Conservation (phyloP, 176 grass and related monocot genomes). For the Pontederia crassipes region DNA sequence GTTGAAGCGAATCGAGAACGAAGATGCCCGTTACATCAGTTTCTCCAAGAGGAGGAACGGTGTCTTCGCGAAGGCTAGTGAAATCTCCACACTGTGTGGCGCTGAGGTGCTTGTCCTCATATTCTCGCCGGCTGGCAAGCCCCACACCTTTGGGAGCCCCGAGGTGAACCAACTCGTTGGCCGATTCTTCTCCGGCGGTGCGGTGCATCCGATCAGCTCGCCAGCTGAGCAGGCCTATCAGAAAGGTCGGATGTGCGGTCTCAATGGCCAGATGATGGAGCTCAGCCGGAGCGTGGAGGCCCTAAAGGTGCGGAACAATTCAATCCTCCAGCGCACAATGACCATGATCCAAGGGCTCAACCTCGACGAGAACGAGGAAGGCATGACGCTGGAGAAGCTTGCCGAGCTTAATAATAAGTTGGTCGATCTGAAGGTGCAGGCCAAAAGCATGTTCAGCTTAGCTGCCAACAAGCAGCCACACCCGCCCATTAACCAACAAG, state of each 20-base stretch:
- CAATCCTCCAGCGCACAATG: background rate
- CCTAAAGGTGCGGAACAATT: no score
- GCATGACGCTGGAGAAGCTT: conserved; percentile 16
- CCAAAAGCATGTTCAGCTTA: conserved; percentile 8
- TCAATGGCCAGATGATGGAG: background rate
- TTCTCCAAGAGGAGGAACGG: conserved; percentile 26
- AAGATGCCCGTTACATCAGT: conserved; percentile 20
- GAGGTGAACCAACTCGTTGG: background rate
- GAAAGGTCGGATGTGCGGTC: background rate
- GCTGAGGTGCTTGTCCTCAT: conserved; percentile 20
- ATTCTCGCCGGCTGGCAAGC: conserved; percentile 21
- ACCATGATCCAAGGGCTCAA: background rate
- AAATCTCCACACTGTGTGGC: conserved; percentile 28
- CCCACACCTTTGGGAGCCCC: conserved; percentile 23
- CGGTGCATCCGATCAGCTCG: background rate
- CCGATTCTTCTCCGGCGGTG: conserved; percentile 12
- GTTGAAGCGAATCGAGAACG: conserved; percentile 24
- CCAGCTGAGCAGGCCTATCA: background rate
- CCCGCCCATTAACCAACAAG: no score
- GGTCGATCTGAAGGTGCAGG: background rate
- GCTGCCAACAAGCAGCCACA: no score
- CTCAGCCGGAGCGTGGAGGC: background rate
- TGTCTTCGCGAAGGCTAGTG: conserved; percentile 24
- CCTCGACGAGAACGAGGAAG: conserved; percentile 11
- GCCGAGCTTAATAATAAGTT: conserved; percentile 7